Base-by-base conservation (phyloP, 1,284 basidiomycete species). In the Hymenochaete sp. region DNA sequence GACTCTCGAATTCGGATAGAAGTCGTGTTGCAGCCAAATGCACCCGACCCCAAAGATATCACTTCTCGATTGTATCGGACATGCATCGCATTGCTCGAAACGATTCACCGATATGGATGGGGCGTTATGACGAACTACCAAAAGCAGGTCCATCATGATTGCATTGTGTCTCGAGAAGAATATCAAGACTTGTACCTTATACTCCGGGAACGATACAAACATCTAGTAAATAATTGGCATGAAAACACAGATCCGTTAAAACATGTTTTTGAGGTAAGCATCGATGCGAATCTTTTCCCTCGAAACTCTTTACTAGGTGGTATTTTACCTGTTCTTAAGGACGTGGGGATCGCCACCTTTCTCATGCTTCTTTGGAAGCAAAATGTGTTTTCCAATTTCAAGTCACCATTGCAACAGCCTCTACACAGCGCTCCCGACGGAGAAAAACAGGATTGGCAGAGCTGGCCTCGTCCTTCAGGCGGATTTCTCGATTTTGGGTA, bases 401-500 rank as follows among this genome's bases (percentile, higher is more conserved):
- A 13, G 9, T 44, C 32, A 4, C 44, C 47, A 38, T 28, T 57
- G n/a, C 45, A 56, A 16, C 32, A 35, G 32, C 5, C 3, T 51
- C 29, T 28, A 13, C 26, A 27, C 26, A 29, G 53, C 3, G 27
- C 35, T 14, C 7, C 47, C 0, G 50, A 55, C 19, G 31, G 5
- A 11, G 24, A 41, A 27, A 1, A 8, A 45, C 4, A 22, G 31
- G 16, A 10, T 0, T 84, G 85, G 85, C 73, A 65, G 39, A 56
- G 53, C 2, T 92, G 90, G 86, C 77, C 83, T 0, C 74, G 77
- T 5, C 89, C 90, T 0, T 73, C 78, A 0, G 80, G 79, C 0
- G 93, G 92, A 1, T 98, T 96, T 55, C 62, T 95, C 28, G 95
- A 98, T 59, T 68, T 97, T 3, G 93, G 93, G 68, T 93, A 67